Evolutionary conservation across 2,329 filamentous ascomycete species (phyloP), one percentile per base, ranked within the genome.

Genomic region (Penicillium sp.): DNA sequence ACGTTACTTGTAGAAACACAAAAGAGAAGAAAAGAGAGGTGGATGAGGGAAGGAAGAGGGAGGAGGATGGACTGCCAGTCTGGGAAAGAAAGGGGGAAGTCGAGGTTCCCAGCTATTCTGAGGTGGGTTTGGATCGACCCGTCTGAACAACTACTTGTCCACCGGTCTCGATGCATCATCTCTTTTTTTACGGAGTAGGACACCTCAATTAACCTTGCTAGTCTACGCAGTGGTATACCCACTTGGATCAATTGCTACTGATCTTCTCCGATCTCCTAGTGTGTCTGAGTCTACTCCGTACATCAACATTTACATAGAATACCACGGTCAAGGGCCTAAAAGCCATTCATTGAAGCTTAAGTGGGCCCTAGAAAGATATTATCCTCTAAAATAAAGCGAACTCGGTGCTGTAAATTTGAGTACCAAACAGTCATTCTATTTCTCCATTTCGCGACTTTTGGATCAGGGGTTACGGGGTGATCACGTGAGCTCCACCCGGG

Each of bases 31-130:
- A 53, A 52, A 56, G 56, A 50, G 51, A 45, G 45, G 55, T 51
- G 49, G 44, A 51, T 20, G 52, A 42, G 42, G 51, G 44, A 47
- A 40, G 36, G 49, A 38, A 32, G 47, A 36, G 44, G 50, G 54
- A 57, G 55, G 51, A 44, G 54, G 52, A 49, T 50, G 50, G 40
- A 47, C 42, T 55, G 54, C 49, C 54, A 56, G 55, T 57, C 55
- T 55, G 56, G 58, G 55, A 62, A 61, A 66, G 61, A 62, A 62
- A 66, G 60, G 59, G 61, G 63, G 62, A 41, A 49, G 54, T 35
- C 28, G 37, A 35, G 44, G 44, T 47, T 37, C 20, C 54, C 57
- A 56, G 56, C 51, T 56, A 56, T 56, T 56, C 47, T 54, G 46
- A 43, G 51, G 52, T 51, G 49, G 46, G 50, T 54, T 51, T 55